These are phyloP conservation scores for Aspergillus haitiensis DNA, from an alignment of 495 filamentous ascomycete species.

Conservation along the genomic window DNA sequence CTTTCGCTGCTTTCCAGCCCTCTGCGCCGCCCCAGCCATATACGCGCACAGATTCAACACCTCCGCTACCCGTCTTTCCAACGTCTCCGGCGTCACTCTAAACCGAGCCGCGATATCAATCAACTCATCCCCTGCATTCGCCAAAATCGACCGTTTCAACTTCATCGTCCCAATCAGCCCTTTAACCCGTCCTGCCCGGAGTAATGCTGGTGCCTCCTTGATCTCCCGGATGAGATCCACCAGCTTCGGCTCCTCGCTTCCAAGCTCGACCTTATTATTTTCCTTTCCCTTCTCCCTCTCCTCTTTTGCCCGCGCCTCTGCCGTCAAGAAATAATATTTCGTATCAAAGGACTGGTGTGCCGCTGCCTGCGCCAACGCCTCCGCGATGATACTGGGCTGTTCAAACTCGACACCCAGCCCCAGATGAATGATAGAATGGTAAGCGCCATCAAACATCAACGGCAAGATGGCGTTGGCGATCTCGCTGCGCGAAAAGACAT, in stretches of 20 bases:
- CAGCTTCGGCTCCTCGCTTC: not conserved
- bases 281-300: not conserved
- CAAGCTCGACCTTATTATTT: not conserved
- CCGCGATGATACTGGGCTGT: slow-evolving; percentile 36
- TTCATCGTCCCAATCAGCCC: slow-evolving; percentile 9
- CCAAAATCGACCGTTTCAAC: slow-evolving; percentile 4
- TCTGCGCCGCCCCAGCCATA: slow-evolving; percentile 24
- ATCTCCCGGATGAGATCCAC: not conserved
- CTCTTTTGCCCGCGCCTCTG: slow-evolving; percentile 7
- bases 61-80: slow-evolving; percentile 31
- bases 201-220: slow-evolving; percentile 10
- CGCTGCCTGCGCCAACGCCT: slow-evolving; percentile 40
- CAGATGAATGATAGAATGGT: slow-evolving; percentile 43
- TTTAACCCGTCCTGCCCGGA: slow-evolving; percentile 21
- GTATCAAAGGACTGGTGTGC: slow-evolving; percentile 26
- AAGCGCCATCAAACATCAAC: slow-evolving; percentile 31
- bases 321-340: slow-evolving; percentile 21
- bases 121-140: not conserved
- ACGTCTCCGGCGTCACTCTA: not conserved
- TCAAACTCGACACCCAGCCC: slow-evolving; percentile 43
- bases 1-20: slow-evolving; percentile 23
- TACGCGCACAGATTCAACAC: slow-evolving; percentile 34
- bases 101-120: slow-evolving; percentile 1
- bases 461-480: slow-evolving; percentile 32
- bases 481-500: slow-evolving; percentile 27